phyloP scores from a whole-genome alignment of 1,139 yeast species.

The Suhomyces maxii region DNA sequence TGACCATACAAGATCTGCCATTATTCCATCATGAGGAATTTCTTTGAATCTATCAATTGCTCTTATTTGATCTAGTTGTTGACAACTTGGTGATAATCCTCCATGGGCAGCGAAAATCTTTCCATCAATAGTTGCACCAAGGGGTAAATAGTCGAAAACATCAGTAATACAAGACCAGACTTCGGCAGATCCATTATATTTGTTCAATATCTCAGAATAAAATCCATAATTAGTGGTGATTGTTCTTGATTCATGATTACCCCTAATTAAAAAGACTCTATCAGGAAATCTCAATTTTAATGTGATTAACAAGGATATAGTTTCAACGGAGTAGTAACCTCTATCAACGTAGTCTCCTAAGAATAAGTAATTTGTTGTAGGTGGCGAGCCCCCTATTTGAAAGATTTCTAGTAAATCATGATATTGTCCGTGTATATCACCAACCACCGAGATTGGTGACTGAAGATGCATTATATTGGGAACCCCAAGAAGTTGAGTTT shows the following conservation, averaged over 20 bases:
- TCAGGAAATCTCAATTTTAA: constrained; percentile 84
- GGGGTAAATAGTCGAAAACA: constrained; percentile 84
- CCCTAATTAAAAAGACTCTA: constrained; percentile 77
- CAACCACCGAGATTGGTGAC: constrained; percentile 95
- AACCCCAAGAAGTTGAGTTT: constrained; percentile 37
- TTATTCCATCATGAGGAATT: constrained; percentile 97
- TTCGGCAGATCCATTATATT: constrained; percentile 71
- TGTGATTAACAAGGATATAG: constrained; percentile 80
- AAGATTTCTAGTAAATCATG: constrained; percentile 91
- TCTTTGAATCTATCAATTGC: constrained; percentile 89
- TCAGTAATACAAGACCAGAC: constrained; percentile 93
- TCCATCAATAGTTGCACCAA: constrained; percentile 91
- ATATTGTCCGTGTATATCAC: constrained; percentile 97
- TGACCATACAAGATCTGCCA: constrained; percentile 98
- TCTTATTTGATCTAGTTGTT: constrained; percentile 86
- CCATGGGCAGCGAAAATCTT: constrained; percentile 96
- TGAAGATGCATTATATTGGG: constrained; percentile 78
- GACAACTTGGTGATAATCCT: constrained; percentile 91
- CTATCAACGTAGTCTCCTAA: constrained; percentile 92
- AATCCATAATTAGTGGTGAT: constrained; percentile 97
- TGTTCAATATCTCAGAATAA: constrained; percentile 88
- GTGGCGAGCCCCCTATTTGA: constrained; percentile 89
- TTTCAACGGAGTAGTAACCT: constrained; percentile 89
- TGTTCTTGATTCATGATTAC: constrained; percentile 95
- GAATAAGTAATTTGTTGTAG: constrained; percentile 88